A percentile compares a stretch with the other conserved stretches of the same genome.
phyloP scores from a whole-genome alignment of 2,329 filamentous ascomycete genomes.

The Diaporthe ilicicola region DNA sequence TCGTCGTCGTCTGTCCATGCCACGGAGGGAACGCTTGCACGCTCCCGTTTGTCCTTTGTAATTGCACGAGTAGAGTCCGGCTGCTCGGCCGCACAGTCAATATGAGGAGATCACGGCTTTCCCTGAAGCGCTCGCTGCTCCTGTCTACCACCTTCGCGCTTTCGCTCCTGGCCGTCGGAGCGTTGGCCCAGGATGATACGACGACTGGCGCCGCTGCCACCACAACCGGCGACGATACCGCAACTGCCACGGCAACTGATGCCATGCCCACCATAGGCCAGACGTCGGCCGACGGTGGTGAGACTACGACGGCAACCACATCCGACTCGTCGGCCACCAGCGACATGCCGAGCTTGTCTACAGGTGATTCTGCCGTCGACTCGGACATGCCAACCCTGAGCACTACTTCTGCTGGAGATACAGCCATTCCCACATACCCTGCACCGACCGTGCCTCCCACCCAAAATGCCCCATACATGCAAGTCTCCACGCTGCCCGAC shows the following conservation, averaged over 20 bases:
- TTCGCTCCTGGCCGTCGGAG: constrained; percentile 38
- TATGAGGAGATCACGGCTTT: constrained; percentile 42
- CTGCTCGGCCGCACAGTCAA: constrained; percentile 15
- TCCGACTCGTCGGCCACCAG: constrained; percentile 11
- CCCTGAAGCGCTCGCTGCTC: constrained; percentile 45
- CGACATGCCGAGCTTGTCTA: constrained; percentile 29
- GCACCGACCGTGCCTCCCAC: constrained; percentile 83
- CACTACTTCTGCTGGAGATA: constrained; percentile 39
- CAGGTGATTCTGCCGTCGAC: constrained; percentile 8
- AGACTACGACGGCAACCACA: constrained; percentile 10
- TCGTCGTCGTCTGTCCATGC: background rate
- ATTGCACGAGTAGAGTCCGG: background rate
- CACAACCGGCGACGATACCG: constrained; percentile 18
- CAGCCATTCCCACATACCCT: constrained; percentile 66
- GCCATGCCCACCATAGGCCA: constrained; percentile 17
- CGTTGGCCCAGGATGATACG: constrained; percentile 39
- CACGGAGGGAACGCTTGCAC: too few species aligned
- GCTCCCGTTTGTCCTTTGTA: background rate
- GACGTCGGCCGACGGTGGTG: constrained; percentile 20
- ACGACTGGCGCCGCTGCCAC: constrained; percentile 30
- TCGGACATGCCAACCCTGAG: constrained; percentile 35
- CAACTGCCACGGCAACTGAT: constrained; percentile 24
- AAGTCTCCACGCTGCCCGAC: constrained; percentile 83
- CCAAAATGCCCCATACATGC: constrained; percentile 88
- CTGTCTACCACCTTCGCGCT: constrained; percentile 40